Conservation (phyloP, 2,329 filamentous ascomycete species). For the Fusarium camptoceras region DNA sequence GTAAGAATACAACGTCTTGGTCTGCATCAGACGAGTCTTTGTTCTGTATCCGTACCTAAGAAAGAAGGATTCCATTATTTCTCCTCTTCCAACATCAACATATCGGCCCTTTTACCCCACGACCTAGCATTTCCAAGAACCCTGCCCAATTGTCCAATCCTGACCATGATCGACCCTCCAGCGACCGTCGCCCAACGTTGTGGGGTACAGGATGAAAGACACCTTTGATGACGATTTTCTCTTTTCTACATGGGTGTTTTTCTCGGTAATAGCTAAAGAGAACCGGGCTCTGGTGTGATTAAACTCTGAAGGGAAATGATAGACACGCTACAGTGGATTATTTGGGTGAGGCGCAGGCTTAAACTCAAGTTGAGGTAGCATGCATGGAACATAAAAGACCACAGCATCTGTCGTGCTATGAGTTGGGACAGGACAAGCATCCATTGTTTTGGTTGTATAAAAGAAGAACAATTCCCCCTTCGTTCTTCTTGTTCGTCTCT, state of each 20-base stretch:
- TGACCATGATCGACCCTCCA: conserved; percentile 20
- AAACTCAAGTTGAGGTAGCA: background rate
- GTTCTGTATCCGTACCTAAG: too few relatives aligned
- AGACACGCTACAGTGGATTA: conserved; percentile 1
- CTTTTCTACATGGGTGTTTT: background rate
- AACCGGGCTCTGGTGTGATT: background rate
- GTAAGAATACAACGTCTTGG: conserved; percentile 2
- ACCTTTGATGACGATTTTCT: conserved; percentile 24
- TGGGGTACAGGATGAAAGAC: conserved; percentile 22
- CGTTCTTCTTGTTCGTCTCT: background rate
- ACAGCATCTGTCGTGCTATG: conserved; percentile 12
- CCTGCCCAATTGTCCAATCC: conserved; percentile 26
- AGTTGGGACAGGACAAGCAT: conserved; percentile 1
- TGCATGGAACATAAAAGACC: conserved; percentile 12
- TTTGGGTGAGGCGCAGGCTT: conserved; percentile 1
- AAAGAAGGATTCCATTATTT: background rate
- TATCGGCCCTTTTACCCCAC: conserved; percentile 42
- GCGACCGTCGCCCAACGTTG: conserved; percentile 9
- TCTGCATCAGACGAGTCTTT: background rate
- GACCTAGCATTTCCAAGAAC: conserved; percentile 15
- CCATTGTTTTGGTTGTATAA: conserved; percentile 15
- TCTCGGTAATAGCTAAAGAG: background rate
- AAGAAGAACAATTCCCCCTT: background rate
- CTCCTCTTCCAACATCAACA: conserved; percentile 11
- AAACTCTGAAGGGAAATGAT: conserved; percentile 22